Percentiles rank a stretch among this genome's conserved stretches.
Evolutionary conservation across 805 yeast species (phyloP).

Genomic region (Wickerhamiella bombiphila): DNA sequence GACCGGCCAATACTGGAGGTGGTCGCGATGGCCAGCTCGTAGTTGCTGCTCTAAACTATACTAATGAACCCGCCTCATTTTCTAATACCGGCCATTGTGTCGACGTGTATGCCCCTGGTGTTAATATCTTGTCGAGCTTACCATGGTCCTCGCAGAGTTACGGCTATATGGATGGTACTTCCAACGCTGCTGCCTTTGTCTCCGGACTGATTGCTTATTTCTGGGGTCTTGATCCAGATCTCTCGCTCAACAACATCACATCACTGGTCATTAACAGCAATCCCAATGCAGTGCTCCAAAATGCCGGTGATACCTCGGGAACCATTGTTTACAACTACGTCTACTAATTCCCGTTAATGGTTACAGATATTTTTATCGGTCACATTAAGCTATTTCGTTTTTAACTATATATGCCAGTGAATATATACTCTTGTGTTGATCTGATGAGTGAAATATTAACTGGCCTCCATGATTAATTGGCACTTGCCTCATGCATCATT

Average conservation of each 20-base stretch:
- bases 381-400: no score
- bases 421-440: no score
- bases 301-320: conserved; percentile 4
- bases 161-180: conserved; percentile 46
- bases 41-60: conserved; percentile 72
- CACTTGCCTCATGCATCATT: no score
- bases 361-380: no score
- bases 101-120: conserved; percentile 74
- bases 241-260: conserved; percentile 5
- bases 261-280: conserved; percentile 3
- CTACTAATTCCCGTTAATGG: not conserved
- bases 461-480: no score
- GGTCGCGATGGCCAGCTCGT: conserved; percentile 48
- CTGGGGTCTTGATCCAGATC: conserved; percentile 20
- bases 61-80: conserved; percentile 57
- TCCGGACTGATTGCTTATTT: conserved; percentile 80
- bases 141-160: conserved; percentile 3
- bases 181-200: conserved; percentile 93
- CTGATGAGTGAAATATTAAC: no score
- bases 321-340: conserved; percentile 8
- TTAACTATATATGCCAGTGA: no score
- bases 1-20: conserved; percentile 65
- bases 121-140: conserved; percentile 43
- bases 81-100: conserved; percentile 94
- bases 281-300: conserved; percentile 3